phyloP scores from a whole-genome alignment of 2,329 filamentous ascomycete genomes.

The Xylaria sp. region DNA sequence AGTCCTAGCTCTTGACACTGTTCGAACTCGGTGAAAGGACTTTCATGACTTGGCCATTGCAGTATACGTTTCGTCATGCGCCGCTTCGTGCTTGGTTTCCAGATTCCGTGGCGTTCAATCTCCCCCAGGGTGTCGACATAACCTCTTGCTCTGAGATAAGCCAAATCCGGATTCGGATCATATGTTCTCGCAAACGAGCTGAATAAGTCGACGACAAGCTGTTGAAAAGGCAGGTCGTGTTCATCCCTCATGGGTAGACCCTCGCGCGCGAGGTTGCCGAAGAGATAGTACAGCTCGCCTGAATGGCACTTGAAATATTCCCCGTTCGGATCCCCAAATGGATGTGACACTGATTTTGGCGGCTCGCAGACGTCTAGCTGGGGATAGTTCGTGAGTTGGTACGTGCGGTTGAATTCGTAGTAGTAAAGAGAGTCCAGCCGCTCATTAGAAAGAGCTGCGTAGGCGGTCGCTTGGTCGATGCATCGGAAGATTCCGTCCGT shows the following conservation, averaged over 20 bases:
- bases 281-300: not conserved
- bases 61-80: not conserved
- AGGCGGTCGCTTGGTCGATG: not conserved
- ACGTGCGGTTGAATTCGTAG: slow-evolving; percentile 1
- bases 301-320: not conserved
- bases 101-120: not conserved
- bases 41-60: not conserved
- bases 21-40: not conserved
- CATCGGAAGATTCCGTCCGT: not conserved
- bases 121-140: not conserved
- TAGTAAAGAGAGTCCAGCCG: not conserved
- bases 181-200: not conserved
- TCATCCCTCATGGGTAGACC: not conserved
- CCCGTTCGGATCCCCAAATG: not conserved
- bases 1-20: not conserved
- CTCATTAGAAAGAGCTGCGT: not conserved
- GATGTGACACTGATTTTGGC: not conserved
- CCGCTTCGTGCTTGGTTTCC: not conserved
- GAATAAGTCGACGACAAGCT: not conserved
- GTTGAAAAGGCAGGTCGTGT: not conserved
- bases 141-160: not conserved
- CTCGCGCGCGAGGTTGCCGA: not conserved
- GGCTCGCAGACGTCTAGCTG: not conserved
- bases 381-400: not conserved
- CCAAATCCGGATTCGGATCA: not conserved